Base-by-base conservation (phyloP, 805 yeast species). In the Torulaspora delbrueckii region DNA sequence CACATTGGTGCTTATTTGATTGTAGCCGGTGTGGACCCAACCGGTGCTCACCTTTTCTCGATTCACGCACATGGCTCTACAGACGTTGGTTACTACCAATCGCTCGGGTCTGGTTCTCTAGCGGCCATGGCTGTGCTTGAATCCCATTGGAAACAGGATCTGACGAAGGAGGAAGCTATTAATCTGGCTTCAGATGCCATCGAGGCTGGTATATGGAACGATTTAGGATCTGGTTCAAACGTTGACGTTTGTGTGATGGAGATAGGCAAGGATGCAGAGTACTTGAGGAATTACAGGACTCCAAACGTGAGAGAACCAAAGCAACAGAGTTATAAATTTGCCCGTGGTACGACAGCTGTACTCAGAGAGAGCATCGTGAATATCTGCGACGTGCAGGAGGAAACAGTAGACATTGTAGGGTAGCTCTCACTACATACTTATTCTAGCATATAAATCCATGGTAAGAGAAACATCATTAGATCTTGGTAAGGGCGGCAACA, bases 51-150 rank as follows among this genome's bases (percentile, higher is more conserved):
- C 61, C 74, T 93, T 60, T 83, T 87, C 66, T 82, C 96, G 1
- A 84, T 91, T 33, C 98, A 93, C 58, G 99, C 99, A 3, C 99
- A 93, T 65, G 99, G 99, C 14, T 88, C 96, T 6, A 90, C 98
- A 10, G 99, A 93, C 68, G 85, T 91, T 51, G 98, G 98, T 6
- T 86, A 81, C 59, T 93, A 89, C 67, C 86, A 84, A 67, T 82
- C 97, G 6, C 73, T 93, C 54, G 99, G 99, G 9, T 89, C 97
- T 3, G 99, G 99, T 52, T 89, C 97, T 16, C 76, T 93, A 66
- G 98, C 99, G 5, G 99, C 99, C 7, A 91, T 93, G 96, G 96
- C 98, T 4, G 93, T 93, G 13, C 74, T 93, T 57, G 99, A 93
- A 70, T 78, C 91, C 33, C 76, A 82, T 53, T 93, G 96, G 95